Evolutionary conservation across 1,284 basidiomycete species (phyloP).

Genomic region (Cryptococcus hybrid): DNA sequence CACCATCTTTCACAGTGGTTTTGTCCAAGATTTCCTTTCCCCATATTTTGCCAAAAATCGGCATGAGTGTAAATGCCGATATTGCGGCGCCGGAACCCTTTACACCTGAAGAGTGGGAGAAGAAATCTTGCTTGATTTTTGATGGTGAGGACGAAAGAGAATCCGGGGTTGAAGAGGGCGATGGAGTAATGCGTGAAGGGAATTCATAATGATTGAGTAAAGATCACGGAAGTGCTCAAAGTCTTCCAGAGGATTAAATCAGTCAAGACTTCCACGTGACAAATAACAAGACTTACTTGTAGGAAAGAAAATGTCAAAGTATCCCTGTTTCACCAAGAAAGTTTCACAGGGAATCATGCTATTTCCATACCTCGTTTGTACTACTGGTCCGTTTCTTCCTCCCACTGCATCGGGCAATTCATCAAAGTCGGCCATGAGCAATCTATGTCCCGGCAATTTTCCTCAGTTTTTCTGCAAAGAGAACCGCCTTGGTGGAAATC

Average conservation of each 20-base stretch:
- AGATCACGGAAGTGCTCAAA: constrained; percentile 82
- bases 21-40: constrained; percentile 28
- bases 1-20: constrained; percentile 41
- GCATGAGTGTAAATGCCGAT: constrained; percentile 45
- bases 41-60: constrained; percentile 44
- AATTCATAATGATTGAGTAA: constrained; percentile 73
- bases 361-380: constrained; percentile 86
- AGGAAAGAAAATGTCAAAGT: constrained; percentile 99
- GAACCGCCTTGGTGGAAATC: constrained; percentile 89
- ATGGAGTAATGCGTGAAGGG: constrained; percentile 30
- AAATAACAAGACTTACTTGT: constrained; percentile 54
- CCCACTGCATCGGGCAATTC: constrained; percentile 80
- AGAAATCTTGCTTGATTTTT: constrained; percentile 9
- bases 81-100: constrained; percentile 37
- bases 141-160: background rate
- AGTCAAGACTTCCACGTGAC: background rate
- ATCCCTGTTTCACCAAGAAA: constrained; percentile 89
- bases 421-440: constrained; percentile 91
- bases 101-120: constrained; percentile 18
- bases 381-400: constrained; percentile 88
- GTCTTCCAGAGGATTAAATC: constrained; percentile 43
- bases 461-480: constrained; percentile 78
- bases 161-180: constrained; percentile 20
- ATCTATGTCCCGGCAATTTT: constrained; percentile 85
- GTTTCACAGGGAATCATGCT: constrained; percentile 86